Evolutionary conservation across 1,284 basidiomycete genomes (phyloP).

Genomic region (Tetrapyrgos nigripes): DNA sequence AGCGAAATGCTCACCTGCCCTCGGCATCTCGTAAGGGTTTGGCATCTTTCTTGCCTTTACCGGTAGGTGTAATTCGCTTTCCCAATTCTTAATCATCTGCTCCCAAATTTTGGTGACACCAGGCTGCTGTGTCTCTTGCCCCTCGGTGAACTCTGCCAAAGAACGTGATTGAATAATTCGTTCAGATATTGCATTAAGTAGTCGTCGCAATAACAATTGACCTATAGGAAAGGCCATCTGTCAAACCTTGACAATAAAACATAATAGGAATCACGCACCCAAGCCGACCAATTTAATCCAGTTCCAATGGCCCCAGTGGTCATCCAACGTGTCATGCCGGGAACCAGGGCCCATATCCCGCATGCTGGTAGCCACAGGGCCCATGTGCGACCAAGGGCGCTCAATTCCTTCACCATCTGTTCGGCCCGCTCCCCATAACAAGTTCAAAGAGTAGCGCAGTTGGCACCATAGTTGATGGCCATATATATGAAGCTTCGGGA

Average conservation of each 20-base stretch:
- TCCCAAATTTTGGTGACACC: constrained; percentile 24
- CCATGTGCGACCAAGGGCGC: constrained; percentile 25
- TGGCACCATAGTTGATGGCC: constrained; percentile 29
- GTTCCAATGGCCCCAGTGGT: constrained; percentile 30
- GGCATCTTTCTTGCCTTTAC: background rate
- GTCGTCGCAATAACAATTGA: background rate
- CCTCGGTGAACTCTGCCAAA: background rate
- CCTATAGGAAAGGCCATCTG: background rate
- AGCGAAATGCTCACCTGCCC: constrained; percentile 2
- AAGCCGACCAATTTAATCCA: constrained; percentile 25
- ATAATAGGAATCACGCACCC: constrained; percentile 8
- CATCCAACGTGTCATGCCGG: constrained; percentile 27
- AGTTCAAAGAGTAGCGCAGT: constrained; percentile 28
- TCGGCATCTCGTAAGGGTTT: constrained; percentile 29
- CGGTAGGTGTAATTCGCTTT: constrained; percentile 18
- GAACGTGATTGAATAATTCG: background rate
- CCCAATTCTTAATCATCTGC: constrained; percentile 28
- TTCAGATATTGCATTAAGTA: background rate
- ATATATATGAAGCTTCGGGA: constrained; percentile 35
- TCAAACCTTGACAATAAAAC: background rate
- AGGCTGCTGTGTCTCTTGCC: background rate
- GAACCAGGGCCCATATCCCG: constrained; percentile 28
- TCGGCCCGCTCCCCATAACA: constrained; percentile 10
- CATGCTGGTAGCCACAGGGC: constrained; percentile 21
- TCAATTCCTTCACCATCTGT: constrained; percentile 34